phyloP scores from a whole-genome alignment of 1,139 yeast genomes.

The Yarrowia galli region DNA sequence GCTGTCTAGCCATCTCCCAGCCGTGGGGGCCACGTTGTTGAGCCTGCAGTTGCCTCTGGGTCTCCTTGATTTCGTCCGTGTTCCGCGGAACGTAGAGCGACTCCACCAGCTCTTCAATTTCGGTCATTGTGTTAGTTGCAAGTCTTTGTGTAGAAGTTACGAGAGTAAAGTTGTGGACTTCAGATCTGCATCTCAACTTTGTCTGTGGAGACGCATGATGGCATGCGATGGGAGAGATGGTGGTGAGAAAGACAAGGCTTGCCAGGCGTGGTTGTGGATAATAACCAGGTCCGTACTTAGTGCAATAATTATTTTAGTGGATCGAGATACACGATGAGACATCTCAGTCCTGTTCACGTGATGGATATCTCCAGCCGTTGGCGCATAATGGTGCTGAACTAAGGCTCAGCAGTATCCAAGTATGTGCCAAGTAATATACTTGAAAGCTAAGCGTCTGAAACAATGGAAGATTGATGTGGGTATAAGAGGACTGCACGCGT shows the following conservation, averaged over 20 bases:
- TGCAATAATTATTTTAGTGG: background rate
- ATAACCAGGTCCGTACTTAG: background rate
- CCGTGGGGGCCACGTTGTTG: conserved; percentile 61
- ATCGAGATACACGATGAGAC: background rate
- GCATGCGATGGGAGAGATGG: background rate
- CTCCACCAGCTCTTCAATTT: conserved; percentile 34
- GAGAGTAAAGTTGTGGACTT: conserved; percentile 11
- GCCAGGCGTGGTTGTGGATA: background rate
- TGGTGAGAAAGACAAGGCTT: background rate
- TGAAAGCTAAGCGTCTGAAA: too few species aligned
- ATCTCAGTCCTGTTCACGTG: too few species aligned
- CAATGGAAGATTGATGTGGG: too few species aligned
- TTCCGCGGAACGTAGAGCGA: conserved; percentile 36
- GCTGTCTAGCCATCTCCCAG: conserved; percentile 56
- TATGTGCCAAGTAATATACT: too few species aligned
- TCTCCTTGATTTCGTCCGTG: conserved; percentile 36
- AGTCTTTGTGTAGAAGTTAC: background rate
- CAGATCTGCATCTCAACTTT: conserved; percentile 15
- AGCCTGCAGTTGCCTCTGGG: conserved; percentile 58
- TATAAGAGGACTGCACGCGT: too few species aligned
- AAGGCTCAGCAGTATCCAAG: too few species aligned
- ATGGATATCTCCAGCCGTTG: too few species aligned
- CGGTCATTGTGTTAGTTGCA: conserved; percentile 18
- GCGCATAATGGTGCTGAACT: too few species aligned
- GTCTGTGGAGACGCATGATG: background rate